Evolutionary conservation across 1,284 basidiomycete species (phyloP), one percentile per base, ranked within the genome.

Genomic region (Cryptococcus jaspeensis): DNA sequence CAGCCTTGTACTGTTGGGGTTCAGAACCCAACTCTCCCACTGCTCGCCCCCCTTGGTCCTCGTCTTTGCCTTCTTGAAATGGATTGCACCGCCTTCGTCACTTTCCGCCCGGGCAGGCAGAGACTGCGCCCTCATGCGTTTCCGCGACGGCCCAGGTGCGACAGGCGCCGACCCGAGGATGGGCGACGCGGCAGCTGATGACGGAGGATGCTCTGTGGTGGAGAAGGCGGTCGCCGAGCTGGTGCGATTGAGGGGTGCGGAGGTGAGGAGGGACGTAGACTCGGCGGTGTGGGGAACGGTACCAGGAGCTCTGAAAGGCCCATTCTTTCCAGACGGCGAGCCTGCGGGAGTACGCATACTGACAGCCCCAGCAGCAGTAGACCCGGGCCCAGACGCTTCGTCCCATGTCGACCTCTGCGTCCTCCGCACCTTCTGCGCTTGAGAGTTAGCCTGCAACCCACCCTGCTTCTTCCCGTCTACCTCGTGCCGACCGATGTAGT

Each of bases 211-310:
- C 15, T 50, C 52, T 28, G 59, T 52, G 9, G 28, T 5, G 28
- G 28, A 32, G 28, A 32, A 32, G 28, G 28, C 4, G 4, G 28
- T 32, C 13, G 18, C 18, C n/a, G 58, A 60, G 22, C 55, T 25
- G 15, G 60, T 62, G 9, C 67, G 59, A 41, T 67, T 63, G 49
- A 70, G 66, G 16, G 67, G 67, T 50, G 66, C 60, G 9, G 67
- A 70, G 11, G 67, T 70, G 46, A 65, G 64, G 8, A 70, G 57
- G 13, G 64, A 52, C 9, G 66, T 62, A 1, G 60, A n/a, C 36
- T 18, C 16, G 23, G 9, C 11, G 35, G 38, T 9, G 47, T 20
- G 25, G 5, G 48, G 36, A 45, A 51, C 11, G 37, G 57, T n/a
- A 38, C 52, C 15, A 36, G 44, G 4, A 20, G 51, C 23, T 25